phyloP scores from a whole-genome alignment of 192 early-diverging fungal genomes.

The Lunasporangiospora selenospora region DNA sequence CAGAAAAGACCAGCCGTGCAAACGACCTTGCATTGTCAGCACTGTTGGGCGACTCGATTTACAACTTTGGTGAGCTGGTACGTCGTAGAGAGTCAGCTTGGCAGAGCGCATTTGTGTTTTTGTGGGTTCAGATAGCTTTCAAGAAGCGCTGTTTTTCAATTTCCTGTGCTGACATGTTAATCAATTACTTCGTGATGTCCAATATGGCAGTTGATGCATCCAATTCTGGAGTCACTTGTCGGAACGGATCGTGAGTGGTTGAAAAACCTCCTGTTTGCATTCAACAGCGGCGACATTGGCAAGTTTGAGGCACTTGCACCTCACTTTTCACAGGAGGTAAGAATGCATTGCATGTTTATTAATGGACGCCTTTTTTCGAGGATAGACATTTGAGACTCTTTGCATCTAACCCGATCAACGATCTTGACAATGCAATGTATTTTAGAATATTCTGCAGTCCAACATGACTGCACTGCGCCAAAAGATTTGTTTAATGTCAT shows the following conservation, averaged over 20 bases:
- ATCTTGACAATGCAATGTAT: too few relatives aligned
- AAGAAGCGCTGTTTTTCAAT: neutral
- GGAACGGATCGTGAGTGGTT: constrained; percentile 89
- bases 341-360: too few relatives aligned
- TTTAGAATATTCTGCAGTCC: constrained; percentile 81
- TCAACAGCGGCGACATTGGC: constrained; percentile 94
- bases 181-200: constrained; percentile 8
- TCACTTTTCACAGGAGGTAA: constrained; percentile 59
- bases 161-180: neutral
- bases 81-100: too few relatives aligned
- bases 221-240: constrained; percentile 78
- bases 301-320: constrained; percentile 83
- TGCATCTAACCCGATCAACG: too few relatives aligned
- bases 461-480: constrained; percentile 81
- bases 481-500: constrained; percentile 97
- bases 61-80: constrained; percentile 99
- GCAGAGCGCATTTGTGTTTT: constrained; percentile 15
- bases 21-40: constrained; percentile 92
- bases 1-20: constrained; percentile 89
- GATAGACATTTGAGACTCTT: too few relatives aligned
- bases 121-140: neutral
- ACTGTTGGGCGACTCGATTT: constrained; percentile 93
- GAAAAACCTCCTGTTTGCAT: constrained; percentile 82
- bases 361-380: too few relatives aligned
- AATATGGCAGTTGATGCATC: constrained; percentile 93